Percentiles rank a stretch among this genome's conserved stretches.
Conservation (phyloP, 2,329 filamentous ascomycete genomes). For the Aspergillus persii region DNA sequence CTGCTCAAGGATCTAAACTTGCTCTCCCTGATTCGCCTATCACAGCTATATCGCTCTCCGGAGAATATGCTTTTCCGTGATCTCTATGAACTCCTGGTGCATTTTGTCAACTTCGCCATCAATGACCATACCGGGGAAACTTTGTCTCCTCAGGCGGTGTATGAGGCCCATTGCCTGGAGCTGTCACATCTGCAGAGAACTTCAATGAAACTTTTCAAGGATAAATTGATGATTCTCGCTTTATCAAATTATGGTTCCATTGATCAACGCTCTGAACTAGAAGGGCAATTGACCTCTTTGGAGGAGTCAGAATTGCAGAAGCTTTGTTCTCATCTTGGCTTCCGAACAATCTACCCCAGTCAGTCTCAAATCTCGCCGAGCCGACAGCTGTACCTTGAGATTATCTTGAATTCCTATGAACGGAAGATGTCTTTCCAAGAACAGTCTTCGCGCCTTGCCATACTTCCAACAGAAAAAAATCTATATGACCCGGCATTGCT, state of each 20-base stretch:
- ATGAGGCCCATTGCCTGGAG: slow-evolving; percentile 73
- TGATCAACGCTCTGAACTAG: slow-evolving; percentile 74
- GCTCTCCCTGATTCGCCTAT: slow-evolving; percentile 72
- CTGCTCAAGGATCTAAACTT: slow-evolving; percentile 83
- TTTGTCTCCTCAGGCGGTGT: slow-evolving; percentile 68
- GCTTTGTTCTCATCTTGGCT: slow-evolving; percentile 68
- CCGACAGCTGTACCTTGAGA: slow-evolving; percentile 56
- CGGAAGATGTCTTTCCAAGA: slow-evolving; percentile 81
- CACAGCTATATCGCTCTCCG: slow-evolving; percentile 72
- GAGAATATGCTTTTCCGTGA: slow-evolving; percentile 77
- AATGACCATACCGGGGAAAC: slow-evolving; percentile 86
- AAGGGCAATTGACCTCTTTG: slow-evolving; percentile 69
- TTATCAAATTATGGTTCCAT: slow-evolving; percentile 91
- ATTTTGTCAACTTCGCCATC: slow-evolving; percentile 85
- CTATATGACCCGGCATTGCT: slow-evolving; percentile 78
- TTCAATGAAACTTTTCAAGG: slow-evolving; percentile 77
- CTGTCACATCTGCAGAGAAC: slow-evolving; percentile 78
- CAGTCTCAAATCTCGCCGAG: slow-evolving; percentile 64
- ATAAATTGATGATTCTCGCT: slow-evolving; percentile 86
- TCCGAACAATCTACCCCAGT: slow-evolving; percentile 79
- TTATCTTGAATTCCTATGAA: slow-evolving; percentile 73
- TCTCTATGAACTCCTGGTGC: slow-evolving; percentile 72
- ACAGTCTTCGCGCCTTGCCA: slow-evolving; percentile 63
- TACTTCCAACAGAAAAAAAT: slow-evolving; percentile 77
- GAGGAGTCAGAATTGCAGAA: slow-evolving; percentile 70